A percentile compares a stretch with the other conserved stretches of the same genome.
Conservation (phyloP, 257 asterid genomes). For the Solanum corneliomulleri region DNA sequence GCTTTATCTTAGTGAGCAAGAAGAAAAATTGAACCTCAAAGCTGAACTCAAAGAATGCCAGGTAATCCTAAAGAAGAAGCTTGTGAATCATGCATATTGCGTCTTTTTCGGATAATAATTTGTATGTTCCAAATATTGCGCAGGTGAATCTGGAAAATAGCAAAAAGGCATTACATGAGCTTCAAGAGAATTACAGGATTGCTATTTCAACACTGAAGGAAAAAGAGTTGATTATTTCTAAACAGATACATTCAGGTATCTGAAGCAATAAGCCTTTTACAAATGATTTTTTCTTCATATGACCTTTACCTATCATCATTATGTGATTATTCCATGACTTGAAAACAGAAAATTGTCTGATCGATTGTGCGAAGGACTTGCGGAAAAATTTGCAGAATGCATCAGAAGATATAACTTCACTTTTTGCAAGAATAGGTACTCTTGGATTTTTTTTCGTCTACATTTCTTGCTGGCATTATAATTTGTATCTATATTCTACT, state of each 20-base stretch:
- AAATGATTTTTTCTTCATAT: not conserved
- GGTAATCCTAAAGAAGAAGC: constrained; percentile 24
- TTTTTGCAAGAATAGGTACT: constrained; percentile 60
- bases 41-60: constrained; percentile 63
- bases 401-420: constrained; percentile 49
- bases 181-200: constrained; percentile 38
- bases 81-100: not conserved
- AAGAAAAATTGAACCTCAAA: constrained; percentile 47
- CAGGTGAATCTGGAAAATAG: constrained; percentile 47
- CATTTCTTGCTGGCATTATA: not conserved
- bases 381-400: constrained; percentile 51
- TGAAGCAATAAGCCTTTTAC: not conserved
- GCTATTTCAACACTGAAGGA: constrained; percentile 44
- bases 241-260: constrained; percentile 55
- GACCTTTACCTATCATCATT: not conserved
- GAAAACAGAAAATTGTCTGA: constrained; percentile 45
- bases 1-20: constrained; percentile 61
- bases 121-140: constrained; percentile 1
- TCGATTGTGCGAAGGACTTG: constrained; percentile 57
- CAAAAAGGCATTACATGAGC: constrained; percentile 40
- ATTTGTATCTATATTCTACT: not conserved
- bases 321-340: not conserved
- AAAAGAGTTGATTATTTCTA: constrained; percentile 48
- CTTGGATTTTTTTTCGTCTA: not conserved
- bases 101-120: not conserved